A percentile compares a stretch with the other conserved stretches of the same genome.
Evolutionary conservation across 1,284 basidiomycete genomes (phyloP).

Genomic region (Tetrapyrgos nigripes): DNA sequence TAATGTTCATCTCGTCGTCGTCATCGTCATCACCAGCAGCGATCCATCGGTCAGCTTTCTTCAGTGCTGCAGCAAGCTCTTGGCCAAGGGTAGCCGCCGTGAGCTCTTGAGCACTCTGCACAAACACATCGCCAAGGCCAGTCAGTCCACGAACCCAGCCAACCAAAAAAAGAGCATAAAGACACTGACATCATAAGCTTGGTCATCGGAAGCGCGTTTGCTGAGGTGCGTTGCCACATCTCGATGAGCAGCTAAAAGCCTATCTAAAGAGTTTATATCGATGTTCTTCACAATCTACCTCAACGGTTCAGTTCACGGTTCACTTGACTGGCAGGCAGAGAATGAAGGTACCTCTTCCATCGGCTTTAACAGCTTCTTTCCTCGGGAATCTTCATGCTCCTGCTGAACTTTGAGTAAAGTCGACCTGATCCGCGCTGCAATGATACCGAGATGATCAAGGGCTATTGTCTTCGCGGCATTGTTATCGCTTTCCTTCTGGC

Average conservation of each 20-base stretch:
- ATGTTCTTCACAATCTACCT: slow-evolving; percentile 62
- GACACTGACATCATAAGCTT: slow-evolving; percentile 71
- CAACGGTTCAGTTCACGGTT: neutral
- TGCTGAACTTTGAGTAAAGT: slow-evolving; percentile 59
- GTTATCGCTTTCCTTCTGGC: slow-evolving; percentile 51
- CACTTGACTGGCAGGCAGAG: neutral
- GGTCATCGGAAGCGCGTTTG: slow-evolving; percentile 76
- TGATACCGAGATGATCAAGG: slow-evolving; percentile 92
- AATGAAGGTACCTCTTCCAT: slow-evolving; percentile 69
- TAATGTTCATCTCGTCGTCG: slow-evolving; percentile 4
- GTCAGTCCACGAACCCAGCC: neutral
- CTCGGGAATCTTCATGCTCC: slow-evolving; percentile 31
- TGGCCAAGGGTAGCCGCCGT: slow-evolving; percentile 76
- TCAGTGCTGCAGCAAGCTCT: slow-evolving; percentile 70
- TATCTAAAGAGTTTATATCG: slow-evolving; percentile 59
- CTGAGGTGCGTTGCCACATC: slow-evolving; percentile 68
- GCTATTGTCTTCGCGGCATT: slow-evolving; percentile 88
- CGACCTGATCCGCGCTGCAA: slow-evolving; percentile 82
- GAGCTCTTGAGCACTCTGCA: slow-evolving; percentile 79
- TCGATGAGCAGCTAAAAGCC: slow-evolving; percentile 64
- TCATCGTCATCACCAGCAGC: slow-evolving; percentile 47
- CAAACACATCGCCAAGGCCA: neutral
- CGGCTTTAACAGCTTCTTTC: slow-evolving; percentile 51
- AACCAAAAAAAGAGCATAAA: neutral
- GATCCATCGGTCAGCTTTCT: slow-evolving; percentile 55